Percentiles rank a stretch among this genome's conserved stretches.
Conservation (phyloP, 2,329 filamentous ascomycete genomes). For the Exophiala mesophila region DNA sequence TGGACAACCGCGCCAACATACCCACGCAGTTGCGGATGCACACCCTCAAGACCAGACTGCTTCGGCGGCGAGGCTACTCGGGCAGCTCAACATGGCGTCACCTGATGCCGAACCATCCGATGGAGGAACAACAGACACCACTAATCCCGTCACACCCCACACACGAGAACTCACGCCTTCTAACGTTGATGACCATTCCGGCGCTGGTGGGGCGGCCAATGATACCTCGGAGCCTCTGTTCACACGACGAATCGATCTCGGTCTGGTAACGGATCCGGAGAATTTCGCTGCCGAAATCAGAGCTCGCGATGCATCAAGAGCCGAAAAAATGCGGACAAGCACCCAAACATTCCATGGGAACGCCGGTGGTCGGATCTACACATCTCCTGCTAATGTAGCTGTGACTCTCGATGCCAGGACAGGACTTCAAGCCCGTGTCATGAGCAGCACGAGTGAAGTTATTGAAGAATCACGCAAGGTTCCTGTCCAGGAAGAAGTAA, state of each 20-base stretch:
- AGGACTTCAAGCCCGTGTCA: constrained; percentile 29
- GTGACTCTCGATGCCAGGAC: constrained; percentile 42
- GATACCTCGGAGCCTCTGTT: constrained; percentile 26
- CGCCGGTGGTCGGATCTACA: neutral
- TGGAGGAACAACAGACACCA: constrained; percentile 30
- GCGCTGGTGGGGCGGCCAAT: constrained; percentile 21
- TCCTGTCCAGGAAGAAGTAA: constrained; percentile 11
- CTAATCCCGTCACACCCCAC: constrained; percentile 32
- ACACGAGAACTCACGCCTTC: constrained; percentile 30
- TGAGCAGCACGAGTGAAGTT: constrained; percentile 20
- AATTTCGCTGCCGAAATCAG: constrained; percentile 21
- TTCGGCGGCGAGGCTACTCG: constrained; percentile 43
- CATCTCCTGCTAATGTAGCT: constrained; percentile 31
- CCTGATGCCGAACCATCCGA: constrained; percentile 33
- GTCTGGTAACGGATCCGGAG: constrained; percentile 26
- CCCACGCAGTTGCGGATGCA: too few relatives aligned
- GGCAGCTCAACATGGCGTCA: constrained; percentile 45
- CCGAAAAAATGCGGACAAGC: constrained; percentile 18
- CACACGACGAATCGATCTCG: constrained; percentile 36
- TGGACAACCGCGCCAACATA: too few relatives aligned
- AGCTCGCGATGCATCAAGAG: constrained; percentile 22
- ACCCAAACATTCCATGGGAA: constrained; percentile 22
- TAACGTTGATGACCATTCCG: constrained; percentile 10
- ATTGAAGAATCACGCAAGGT: constrained; percentile 13
- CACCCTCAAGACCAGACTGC: constrained; percentile 31